Base-by-base conservation (phyloP, 225 moss, liverwort and hornwort species). In the Antitrichia curtipendula region DNA sequence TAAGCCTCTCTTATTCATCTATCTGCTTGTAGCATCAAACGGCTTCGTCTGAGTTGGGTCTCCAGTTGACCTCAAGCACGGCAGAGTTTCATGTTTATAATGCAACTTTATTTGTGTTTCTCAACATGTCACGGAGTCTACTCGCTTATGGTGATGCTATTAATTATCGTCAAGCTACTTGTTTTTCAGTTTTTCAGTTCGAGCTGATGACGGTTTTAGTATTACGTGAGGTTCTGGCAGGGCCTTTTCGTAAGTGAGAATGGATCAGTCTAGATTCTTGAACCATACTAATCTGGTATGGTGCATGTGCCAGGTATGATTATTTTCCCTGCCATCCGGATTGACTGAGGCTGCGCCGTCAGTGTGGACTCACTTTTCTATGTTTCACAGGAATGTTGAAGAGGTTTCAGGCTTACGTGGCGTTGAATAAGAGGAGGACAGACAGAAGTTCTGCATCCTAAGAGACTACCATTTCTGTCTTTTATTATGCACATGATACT, bases 291-390 rank as follows among this genome's bases (percentile, higher is more conserved):
- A 97, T 85, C 93, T 88, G 91, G 95, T 95, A 97, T 96, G 92
- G 94, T 96, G 92, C 95, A 90, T 96, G 95, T 96, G 94, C 93
- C 96, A 96, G 96, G 97, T 96, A 95, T 95, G 86, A 84, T 95
- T 93, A 78, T 91, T 92, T 95, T 95, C 90, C 95, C 94, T 95
- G 91, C 94, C 94, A 95, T 91, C 95, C 94, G 94, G 94, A 94
- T 92, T 97, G 95, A 95, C 94, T 94, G 95, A 92, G 95, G 96
- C 94, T 92, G 97, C 95, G 96, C 93, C 95, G 68, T 96, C 97
- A 93, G 89, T 97, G 90, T 97, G 97, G 95, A 97, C 95, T 95
- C 92, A 95, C 95, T 89, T 97, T 96, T 93, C 94, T 93, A 94
- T 97, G 96, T 97, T 95, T 96, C 96, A 95, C 97, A 97, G 96